These are phyloP conservation scores for Apiospora kogelbergensis DNA, from an alignment of 2,329 filamentous ascomycete genomes.

Conservation along the genomic window DNA sequence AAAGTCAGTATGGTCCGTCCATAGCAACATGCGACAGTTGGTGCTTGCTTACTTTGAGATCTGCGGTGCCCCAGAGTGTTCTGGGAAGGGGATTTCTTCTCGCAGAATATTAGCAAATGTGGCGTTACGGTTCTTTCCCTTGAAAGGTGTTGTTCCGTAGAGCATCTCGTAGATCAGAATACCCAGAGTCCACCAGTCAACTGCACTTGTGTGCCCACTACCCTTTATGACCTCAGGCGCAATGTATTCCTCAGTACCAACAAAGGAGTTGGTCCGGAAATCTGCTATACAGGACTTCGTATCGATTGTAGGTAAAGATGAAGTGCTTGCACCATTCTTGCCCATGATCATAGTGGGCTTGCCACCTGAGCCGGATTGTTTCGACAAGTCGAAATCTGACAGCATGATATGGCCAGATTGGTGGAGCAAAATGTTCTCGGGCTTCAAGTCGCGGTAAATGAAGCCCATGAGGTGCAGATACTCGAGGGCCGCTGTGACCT, in stretches of 20 bases:
- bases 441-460: slow-evolving; percentile 97
- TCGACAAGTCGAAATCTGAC: slow-evolving; percentile 97
- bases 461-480: slow-evolving; percentile 99
- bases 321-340: slow-evolving; percentile 82
- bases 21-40: slow-evolving; percentile 12
- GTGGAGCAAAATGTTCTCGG: slow-evolving; percentile 96
- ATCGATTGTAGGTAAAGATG: slow-evolving; percentile 91
- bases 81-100: slow-evolving; percentile 94
- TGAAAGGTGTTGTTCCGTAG: slow-evolving; percentile 97
- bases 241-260: slow-evolving; percentile 98
- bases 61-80: slow-evolving; percentile 78
- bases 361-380: slow-evolving; percentile 94
- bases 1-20: background rate
- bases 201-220: slow-evolving; percentile 95
- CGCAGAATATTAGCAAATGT: slow-evolving; percentile 97
- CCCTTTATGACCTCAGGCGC: slow-evolving; percentile 98
- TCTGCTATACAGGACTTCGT: slow-evolving; percentile 98
- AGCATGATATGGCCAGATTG: slow-evolving; percentile 99
- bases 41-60: slow-evolving; percentile 85
- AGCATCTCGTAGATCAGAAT: slow-evolving; percentile 99
- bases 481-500: slow-evolving; percentile 93
- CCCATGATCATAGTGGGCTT: slow-evolving; percentile 97
- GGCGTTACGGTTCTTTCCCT: slow-evolving; percentile 97
- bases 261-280: slow-evolving; percentile 97
- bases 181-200: slow-evolving; percentile 98